Evolutionary conservation across 2,329 filamentous ascomycete genomes (phyloP).

Genomic region (Monosporascus sp.): DNA sequence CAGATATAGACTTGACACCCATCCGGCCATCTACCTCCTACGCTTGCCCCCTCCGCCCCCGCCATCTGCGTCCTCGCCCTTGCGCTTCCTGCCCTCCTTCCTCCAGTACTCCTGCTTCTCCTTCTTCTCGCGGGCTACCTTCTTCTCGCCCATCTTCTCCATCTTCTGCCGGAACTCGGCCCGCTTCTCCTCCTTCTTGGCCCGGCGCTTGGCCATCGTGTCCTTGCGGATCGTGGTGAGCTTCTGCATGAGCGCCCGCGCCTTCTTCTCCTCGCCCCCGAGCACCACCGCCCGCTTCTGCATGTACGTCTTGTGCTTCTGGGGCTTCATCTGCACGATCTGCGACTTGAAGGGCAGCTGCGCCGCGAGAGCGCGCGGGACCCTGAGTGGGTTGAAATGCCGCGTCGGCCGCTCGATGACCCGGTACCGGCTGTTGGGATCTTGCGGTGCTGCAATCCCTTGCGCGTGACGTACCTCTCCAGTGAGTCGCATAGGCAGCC

Average conservation of each 20-base stretch:
- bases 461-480: constrained; percentile 81
- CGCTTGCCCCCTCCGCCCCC: constrained; percentile 25
- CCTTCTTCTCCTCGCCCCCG: constrained; percentile 81
- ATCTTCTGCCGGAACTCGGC: constrained; percentile 78
- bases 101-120: constrained; percentile 92
- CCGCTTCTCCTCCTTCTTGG: constrained; percentile 83
- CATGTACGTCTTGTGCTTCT: constrained; percentile 79
- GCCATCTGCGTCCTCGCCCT: constrained; percentile 34
- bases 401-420: constrained; percentile 59
- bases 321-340: constrained; percentile 74
- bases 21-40: background rate
- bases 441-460: constrained; percentile 68
- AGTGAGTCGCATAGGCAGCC: constrained; percentile 90
- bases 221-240: constrained; percentile 87
- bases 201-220: constrained; percentile 74
- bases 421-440: constrained; percentile 82
- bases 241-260: constrained; percentile 86
- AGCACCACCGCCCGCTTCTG: constrained; percentile 92
- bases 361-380: constrained; percentile 75
- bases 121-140: constrained; percentile 77
- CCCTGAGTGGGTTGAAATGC: constrained; percentile 72
- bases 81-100: constrained; percentile 73
- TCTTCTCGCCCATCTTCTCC: constrained; percentile 77
- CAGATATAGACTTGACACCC: background rate
- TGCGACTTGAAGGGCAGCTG: constrained; percentile 90